Evolutionary conservation across 257 asterid genomes (phyloP), one percentile per base, ranked within the genome.

Genomic region (Parsonsia alboflavescens): DNA sequence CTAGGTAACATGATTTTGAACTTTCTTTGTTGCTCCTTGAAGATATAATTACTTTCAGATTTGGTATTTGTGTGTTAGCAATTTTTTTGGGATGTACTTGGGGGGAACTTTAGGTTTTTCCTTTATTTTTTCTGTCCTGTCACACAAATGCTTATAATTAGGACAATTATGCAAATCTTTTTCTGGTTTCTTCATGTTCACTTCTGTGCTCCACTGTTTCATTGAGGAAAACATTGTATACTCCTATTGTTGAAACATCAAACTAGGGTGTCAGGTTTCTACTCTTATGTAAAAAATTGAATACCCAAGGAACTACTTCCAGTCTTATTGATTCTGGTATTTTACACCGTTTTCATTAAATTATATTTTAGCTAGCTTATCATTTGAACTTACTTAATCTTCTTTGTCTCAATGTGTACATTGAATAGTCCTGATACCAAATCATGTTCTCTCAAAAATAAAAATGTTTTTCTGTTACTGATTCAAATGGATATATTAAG

Each of bases 1-100:
- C 84, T 52, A 86, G 97, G 97, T 91, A 86, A 80, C 53, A 44
- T 64, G 48, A 59, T 66, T 44, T 69, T 50, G 49, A 65, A 28
- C 65, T 72, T 68, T 62, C 58, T 45, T 70, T 52, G 46, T 68
- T 45, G 24, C 53, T 59, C 15, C 10, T 24, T 54, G 71, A 30
- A 49, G 19, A 36, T 59, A 53, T 45, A 41, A n/a, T 33, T 49
- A 67, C 6, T 44, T 44, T 62, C 10, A 33, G 36, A 46, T 28
- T 17, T 58, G 67, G 21, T 73, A 36, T 3, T 26, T 13, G 33
- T 68, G 15, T 17, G n/a, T 21, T 26, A n/a, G 24, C 64, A 67
- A 26, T 63, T 70, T 70, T 30, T 45, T 56, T 77, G 46, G 13
- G 22, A 15, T 26, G 16, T 44, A 50, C 68, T 57, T 49, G 49